phyloP scores from a whole-genome alignment of 306 rosid genomes.

The Mimosa bimucronata region DNA sequence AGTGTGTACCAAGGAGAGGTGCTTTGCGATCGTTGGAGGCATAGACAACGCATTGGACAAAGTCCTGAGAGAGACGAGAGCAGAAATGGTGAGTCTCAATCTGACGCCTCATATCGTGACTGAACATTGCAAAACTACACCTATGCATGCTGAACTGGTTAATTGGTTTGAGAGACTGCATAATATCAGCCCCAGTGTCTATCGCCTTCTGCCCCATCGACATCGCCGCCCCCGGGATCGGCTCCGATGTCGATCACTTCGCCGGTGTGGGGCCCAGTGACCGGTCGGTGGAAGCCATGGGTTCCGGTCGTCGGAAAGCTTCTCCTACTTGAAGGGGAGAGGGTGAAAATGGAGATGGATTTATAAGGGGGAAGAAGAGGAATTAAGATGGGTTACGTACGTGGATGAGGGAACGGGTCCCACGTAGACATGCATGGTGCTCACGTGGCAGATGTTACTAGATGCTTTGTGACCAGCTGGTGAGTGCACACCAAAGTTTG shows the following conservation, averaged over 20 bases:
- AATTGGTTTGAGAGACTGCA: conserved; percentile 72
- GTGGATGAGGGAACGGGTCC: conserved; percentile 31
- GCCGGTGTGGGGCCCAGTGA: conserved; percentile 37
- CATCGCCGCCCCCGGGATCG: conserved; percentile 53
- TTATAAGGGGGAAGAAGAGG: neutral
- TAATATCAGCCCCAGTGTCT: conserved; percentile 61
- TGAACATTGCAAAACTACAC: conserved; percentile 70
- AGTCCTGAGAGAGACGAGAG: conserved; percentile 57
- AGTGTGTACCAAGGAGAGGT: conserved; percentile 61
- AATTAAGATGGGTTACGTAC: conserved; percentile 18
- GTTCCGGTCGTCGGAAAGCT: neutral
- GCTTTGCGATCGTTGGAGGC: conserved; percentile 56
- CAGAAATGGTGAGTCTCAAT: conserved; percentile 72
- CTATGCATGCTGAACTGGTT: conserved; percentile 64
- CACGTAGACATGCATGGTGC: conserved; percentile 45
- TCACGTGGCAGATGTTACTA: conserved; percentile 41
- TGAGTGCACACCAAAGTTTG: neutral
- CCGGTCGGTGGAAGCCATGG: conserved; percentile 55
- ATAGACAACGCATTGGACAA: conserved; percentile 81
- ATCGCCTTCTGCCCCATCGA: conserved; percentile 47
- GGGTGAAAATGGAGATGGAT: neutral
- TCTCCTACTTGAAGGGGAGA: neutral
- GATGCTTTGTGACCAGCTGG: conserved; percentile 33
- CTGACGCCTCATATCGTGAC: conserved; percentile 79
- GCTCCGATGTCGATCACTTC: neutral